Percentiles rank a stretch among this genome's conserved stretches.
Evolutionary conservation across 139 green algal genomes (phyloP).

Genomic region (Chlamydomonas incerta): DNA sequence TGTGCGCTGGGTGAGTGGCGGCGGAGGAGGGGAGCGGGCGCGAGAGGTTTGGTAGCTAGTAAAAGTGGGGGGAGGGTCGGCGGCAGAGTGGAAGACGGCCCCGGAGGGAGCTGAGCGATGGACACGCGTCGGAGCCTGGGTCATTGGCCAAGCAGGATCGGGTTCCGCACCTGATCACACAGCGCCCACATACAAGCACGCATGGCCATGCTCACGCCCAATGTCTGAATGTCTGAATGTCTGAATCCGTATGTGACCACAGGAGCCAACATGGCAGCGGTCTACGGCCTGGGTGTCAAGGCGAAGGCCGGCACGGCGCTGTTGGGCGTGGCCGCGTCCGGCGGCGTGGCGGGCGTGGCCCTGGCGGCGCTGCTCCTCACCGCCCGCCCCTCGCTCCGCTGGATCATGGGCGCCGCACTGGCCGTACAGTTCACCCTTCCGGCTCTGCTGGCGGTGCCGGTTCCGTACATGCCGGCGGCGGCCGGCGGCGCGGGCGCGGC

Average conservation of each 20-base stretch:
- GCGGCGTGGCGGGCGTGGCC: conserved; percentile 20
- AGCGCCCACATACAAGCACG: too few relatives aligned
- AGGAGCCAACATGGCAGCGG: conserved; percentile 21
- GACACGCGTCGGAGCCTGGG: too few relatives aligned
- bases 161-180: too few relatives aligned
- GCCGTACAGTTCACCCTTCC: conserved; percentile 34
- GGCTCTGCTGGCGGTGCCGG: conserved; percentile 29
- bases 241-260: too few relatives aligned
- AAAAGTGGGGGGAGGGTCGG: too few relatives aligned
- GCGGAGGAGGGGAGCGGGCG: not conserved
- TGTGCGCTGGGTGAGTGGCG: conserved; percentile 31
- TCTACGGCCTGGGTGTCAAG: conserved; percentile 22
- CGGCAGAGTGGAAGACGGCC: too few relatives aligned
- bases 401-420: conserved; percentile 22
- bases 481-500: conserved; percentile 24
- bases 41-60: too few relatives aligned
- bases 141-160: too few relatives aligned
- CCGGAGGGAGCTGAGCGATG: too few relatives aligned
- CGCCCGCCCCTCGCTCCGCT: not conserved
- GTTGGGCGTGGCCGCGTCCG: conserved; percentile 18
- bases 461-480: conserved; percentile 23
- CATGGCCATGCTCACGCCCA: too few relatives aligned
- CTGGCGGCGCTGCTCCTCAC: conserved; percentile 13
- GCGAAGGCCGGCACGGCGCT: conserved; percentile 4
- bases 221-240: too few relatives aligned